Conservation (phyloP, 768 basidiomycete species). For the Cystobasidium tubakii region DNA sequence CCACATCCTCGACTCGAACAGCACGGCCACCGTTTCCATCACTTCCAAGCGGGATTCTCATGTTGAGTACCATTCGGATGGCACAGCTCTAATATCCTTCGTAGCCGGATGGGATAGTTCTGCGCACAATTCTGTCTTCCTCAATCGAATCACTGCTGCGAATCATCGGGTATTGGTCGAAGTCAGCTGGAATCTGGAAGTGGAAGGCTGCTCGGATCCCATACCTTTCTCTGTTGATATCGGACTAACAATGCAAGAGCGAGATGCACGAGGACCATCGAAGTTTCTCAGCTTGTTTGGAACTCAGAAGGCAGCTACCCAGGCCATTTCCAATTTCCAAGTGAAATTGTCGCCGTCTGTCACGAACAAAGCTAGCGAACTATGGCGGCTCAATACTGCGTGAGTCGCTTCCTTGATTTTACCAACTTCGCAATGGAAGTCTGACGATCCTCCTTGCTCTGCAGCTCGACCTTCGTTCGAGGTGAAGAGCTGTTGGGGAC, state of each 20-base stretch:
- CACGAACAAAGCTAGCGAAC: conserved; percentile 75
- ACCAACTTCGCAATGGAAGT: neutral
- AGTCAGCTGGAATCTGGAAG: conserved; percentile 67
- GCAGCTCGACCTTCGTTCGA: conserved; percentile 69
- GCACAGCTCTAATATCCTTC: conserved; percentile 65
- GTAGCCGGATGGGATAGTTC: conserved; percentile 89
- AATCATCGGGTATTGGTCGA: conserved; percentile 75
- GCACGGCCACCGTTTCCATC: conserved; percentile 64
- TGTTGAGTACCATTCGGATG: conserved; percentile 74
- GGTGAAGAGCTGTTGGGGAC: conserved; percentile 76
- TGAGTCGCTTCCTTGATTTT: conserved; percentile 49
- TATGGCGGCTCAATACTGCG: conserved; percentile 91
- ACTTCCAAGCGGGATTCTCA: conserved; percentile 62
- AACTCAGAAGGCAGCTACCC: conserved; percentile 67
- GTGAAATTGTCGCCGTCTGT: conserved; percentile 74
- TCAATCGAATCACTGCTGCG: conserved; percentile 75
- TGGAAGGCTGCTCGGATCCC: conserved; percentile 77
- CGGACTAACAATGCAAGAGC: conserved; percentile 71
- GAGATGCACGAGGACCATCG: conserved; percentile 78
- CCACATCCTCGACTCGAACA: conserved; percentile 64
- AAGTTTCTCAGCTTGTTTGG: conserved; percentile 70
- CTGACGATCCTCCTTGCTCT: neutral
- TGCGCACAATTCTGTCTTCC: conserved; percentile 71
- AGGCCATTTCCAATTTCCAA: conserved; percentile 75
- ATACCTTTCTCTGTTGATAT: conserved; percentile 84